phyloP scores from a whole-genome alignment of 768 basidiomycete species.

The Leccinum olivaceopallidum region DNA sequence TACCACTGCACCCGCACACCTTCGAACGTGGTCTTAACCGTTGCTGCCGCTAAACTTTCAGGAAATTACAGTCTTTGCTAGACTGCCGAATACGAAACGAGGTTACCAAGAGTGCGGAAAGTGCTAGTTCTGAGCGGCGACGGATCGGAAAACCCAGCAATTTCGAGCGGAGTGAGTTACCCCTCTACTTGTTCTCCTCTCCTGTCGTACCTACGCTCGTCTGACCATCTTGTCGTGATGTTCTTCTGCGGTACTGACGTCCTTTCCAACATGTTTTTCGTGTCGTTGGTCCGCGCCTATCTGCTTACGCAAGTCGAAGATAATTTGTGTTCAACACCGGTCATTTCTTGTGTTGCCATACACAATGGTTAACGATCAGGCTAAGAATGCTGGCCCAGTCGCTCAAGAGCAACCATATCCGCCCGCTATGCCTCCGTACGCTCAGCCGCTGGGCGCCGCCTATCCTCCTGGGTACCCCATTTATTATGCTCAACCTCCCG shows the following conservation, averaged over 20 bases:
- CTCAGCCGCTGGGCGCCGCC: slow-evolving; percentile 26
- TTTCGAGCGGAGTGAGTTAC: slow-evolving; percentile 39
- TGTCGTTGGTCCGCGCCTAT: slow-evolving; percentile 28
- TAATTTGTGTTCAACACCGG: slow-evolving; percentile 23
- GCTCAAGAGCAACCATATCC: slow-evolving; percentile 36
- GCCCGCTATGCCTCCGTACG: slow-evolving; percentile 29
- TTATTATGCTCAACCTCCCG: slow-evolving; percentile 34
- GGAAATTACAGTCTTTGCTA: slow-evolving; percentile 7
- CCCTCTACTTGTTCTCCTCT: slow-evolving; percentile 3
- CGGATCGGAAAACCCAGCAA: slow-evolving; percentile 37
- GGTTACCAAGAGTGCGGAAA: slow-evolving; percentile 13
- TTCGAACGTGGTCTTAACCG: slow-evolving; percentile 9
- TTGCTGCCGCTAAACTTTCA: slow-evolving; percentile 11
- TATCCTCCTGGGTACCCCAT: slow-evolving; percentile 36
- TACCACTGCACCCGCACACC: slow-evolving; percentile 26
- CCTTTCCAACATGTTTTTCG: slow-evolving; percentile 21
- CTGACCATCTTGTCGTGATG: slow-evolving; percentile 7
- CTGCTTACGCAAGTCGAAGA: slow-evolving; percentile 34
- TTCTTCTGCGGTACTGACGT: slow-evolving; percentile 11
- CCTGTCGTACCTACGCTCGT: background rate
- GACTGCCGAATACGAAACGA: slow-evolving; percentile 13
- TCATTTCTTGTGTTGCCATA: slow-evolving; percentile 27
- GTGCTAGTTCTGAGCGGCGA: slow-evolving; percentile 37
- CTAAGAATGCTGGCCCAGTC: slow-evolving; percentile 36
- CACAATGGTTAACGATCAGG: slow-evolving; percentile 34